Evolutionary conservation across 176 grass and related monocot genomes (phyloP).

Genomic region (Oryza brachyantha): DNA sequence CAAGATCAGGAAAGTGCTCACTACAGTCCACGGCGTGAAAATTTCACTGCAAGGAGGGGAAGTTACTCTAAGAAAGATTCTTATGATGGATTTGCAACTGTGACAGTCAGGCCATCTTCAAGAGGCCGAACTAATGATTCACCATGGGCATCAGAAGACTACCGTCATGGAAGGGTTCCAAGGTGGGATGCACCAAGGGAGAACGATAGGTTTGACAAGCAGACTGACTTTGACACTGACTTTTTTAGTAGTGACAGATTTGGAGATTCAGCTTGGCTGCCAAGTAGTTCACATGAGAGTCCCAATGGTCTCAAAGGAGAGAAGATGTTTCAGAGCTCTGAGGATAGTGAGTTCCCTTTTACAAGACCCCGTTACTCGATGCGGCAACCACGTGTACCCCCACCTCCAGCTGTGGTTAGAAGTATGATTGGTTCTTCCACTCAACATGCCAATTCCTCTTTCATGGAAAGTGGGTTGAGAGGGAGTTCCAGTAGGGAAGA

Average conservation of each 20-base stretch:
- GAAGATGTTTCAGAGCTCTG: constrained; percentile 51
- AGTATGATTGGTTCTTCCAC: constrained; percentile 40
- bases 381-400: constrained; percentile 70
- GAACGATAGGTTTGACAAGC: constrained; percentile 58
- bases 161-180: constrained; percentile 45
- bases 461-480: constrained; percentile 36
- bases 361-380: constrained; percentile 57
- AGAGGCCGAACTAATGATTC: constrained; percentile 43
- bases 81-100: constrained; percentile 45
- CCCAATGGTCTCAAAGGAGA: constrained; percentile 54
- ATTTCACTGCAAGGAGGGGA: constrained; percentile 46
- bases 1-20: constrained; percentile 55
- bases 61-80: constrained; percentile 59
- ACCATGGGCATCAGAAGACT: constrained; percentile 49
- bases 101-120: constrained; percentile 38
- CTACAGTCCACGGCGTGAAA: constrained; percentile 43
- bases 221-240: constrained; percentile 53
- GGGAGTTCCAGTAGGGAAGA: constrained; percentile 47
- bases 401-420: constrained; percentile 60
- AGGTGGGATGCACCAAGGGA: constrained; percentile 63
- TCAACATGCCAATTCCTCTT: constrained; percentile 47
- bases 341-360: constrained; percentile 63
- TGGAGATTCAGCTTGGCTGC: constrained; percentile 62
- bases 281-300: constrained; percentile 55
- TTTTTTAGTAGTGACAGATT: constrained; percentile 60